These are phyloP conservation scores for Agapanthus africanus DNA, from an alignment of 106 monocot genomes.

Conservation along the genomic window DNA sequence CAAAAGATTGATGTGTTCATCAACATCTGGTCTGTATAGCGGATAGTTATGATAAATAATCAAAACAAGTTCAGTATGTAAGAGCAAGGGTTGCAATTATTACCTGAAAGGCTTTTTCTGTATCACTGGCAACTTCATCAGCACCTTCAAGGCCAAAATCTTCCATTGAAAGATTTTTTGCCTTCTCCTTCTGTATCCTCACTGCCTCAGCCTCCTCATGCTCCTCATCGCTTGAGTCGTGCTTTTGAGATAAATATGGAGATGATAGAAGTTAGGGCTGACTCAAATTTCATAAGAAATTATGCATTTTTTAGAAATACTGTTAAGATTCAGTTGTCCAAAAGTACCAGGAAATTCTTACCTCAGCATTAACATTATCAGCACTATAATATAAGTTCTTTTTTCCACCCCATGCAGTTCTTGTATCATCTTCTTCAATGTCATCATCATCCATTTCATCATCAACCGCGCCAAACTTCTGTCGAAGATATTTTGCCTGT, in stretches of 20 bases:
- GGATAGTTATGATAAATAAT: not conserved
- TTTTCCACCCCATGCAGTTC: conserved; percentile 51
- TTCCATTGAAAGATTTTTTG: conserved; percentile 46
- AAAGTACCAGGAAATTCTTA: not conserved
- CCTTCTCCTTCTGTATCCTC: conserved; percentile 62
- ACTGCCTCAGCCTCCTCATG: conserved; percentile 64
- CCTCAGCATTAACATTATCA: conserved; percentile 73
- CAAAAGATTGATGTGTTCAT: not conserved
- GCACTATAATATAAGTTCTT: conserved; percentile 55
- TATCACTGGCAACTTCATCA: conserved; percentile 37
- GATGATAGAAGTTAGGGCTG: conserved; percentile 1
- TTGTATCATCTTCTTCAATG: conserved; percentile 35
- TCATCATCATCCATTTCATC: conserved; percentile 47
- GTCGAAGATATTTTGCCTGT: conserved; percentile 55
- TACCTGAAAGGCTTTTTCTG: conserved; percentile 40
- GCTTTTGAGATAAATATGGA: conserved; percentile 20
- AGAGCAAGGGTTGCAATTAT: not conserved
- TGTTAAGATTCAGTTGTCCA: not conserved
- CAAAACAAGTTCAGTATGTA: not conserved
- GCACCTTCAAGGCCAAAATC: conserved; percentile 77
- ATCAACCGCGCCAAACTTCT: conserved; percentile 56
- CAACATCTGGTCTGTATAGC: not conserved
- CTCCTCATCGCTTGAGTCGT: conserved; percentile 84
- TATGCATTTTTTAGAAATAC: not conserved
- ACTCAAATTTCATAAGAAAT: not conserved